Evolutionary conservation across 345 rosid species (phyloP).

Genomic region (Dipteronia dyeriana): DNA sequence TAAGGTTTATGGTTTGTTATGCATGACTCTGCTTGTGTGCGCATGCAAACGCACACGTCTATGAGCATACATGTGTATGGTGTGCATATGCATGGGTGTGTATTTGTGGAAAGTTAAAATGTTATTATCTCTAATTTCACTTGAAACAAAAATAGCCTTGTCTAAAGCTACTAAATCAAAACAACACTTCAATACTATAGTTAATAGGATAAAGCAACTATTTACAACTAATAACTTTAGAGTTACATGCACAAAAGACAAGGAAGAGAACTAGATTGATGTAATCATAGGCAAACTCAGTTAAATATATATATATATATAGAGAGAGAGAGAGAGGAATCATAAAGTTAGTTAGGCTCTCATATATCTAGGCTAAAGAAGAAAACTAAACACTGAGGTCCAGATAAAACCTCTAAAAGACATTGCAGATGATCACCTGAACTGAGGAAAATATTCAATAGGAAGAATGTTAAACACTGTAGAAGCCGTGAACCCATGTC

Average conservation of each 20-base stretch:
- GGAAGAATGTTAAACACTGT: slow-evolving; percentile 41
- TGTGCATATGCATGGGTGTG: neutral
- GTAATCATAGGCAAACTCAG: neutral
- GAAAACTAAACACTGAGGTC: neutral
- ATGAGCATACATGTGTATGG: neutral
- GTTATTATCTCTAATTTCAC: neutral
- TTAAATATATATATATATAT: too few species aligned
- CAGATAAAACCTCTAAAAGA: neutral
- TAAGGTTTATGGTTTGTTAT: neutral
- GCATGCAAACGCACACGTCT: neutral
- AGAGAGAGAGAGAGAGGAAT: neutral
- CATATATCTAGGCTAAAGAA: neutral
- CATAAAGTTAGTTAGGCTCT: neutral
- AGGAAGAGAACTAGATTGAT: neutral
- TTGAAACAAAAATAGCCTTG: neutral
- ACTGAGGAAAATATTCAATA: slow-evolving; percentile 48
- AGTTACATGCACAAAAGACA: neutral
- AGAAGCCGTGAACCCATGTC: slow-evolving; percentile 50
- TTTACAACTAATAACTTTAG: neutral
- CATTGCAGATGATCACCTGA: slow-evolving; percentile 66
- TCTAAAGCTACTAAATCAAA: neutral
- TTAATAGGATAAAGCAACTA: slow-evolving; percentile 4
- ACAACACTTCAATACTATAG: neutral
- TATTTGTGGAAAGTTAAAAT: neutral
- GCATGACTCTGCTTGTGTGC: neutral